These are phyloP conservation scores for Helianthus annuus DNA, from an alignment of 129 eudicot species.

Conservation along the genomic window HanXRQr2.0-SUNRISE NC_035445.2:153196073-153196572, in stretches of 20 bases:
- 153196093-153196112: slow-evolving; percentile 25
- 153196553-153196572: too few relatives aligned
- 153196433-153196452: too few relatives aligned
- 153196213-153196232: background rate
- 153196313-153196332: background rate
- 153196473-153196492: too few relatives aligned
- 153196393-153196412: too few relatives aligned
- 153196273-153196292: background rate
- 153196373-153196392: too few relatives aligned
- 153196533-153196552: too few relatives aligned
- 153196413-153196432: too few relatives aligned
- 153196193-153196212: background rate
- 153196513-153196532: too few relatives aligned
- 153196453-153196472: too few relatives aligned
- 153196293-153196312: background rate
- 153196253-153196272: background rate
- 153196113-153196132: slow-evolving; percentile 1
- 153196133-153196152: background rate
- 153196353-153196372: too few relatives aligned
- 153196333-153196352: too few relatives aligned
- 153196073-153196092: slow-evolving; percentile 28
- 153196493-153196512: too few relatives aligned
- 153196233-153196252: background rate
- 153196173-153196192: background rate
- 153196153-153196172: background rate